Conservation (phyloP, 768 basidiomycete genomes). For the Kwoniella sp. region DNA sequence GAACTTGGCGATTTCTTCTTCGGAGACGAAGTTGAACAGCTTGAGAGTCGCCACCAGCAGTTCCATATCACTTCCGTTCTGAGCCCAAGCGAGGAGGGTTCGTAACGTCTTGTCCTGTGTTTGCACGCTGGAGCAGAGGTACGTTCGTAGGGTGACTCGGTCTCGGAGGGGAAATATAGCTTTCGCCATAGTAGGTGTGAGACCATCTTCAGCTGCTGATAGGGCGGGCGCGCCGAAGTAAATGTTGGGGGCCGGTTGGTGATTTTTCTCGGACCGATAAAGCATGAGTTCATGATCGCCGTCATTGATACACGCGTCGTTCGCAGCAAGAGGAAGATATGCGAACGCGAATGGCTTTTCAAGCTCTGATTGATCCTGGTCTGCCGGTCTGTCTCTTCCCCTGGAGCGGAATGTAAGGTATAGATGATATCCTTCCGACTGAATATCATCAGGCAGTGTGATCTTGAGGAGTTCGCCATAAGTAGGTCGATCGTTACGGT, state of each 20-base stretch:
- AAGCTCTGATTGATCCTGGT: constrained; percentile 56
- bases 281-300: constrained; percentile 82
- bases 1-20: constrained; percentile 93
- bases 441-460: constrained; percentile 62
- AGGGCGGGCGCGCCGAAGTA: constrained; percentile 72
- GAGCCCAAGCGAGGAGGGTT: constrained; percentile 68
- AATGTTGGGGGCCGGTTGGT: constrained; percentile 65
- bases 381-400: constrained; percentile 51
- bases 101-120: constrained; percentile 87
- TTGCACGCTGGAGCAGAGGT: constrained; percentile 86
- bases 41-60: constrained; percentile 71
- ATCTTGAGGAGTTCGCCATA: constrained; percentile 93
- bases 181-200: constrained; percentile 63
- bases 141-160: constrained; percentile 77
- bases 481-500: constrained; percentile 82
- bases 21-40: constrained; percentile 88
- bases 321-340: constrained; percentile 82
- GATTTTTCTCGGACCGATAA: constrained; percentile 76
- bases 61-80: constrained; percentile 62
- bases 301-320: constrained; percentile 81
- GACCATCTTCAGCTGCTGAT: constrained; percentile 56
- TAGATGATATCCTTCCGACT: constrained; percentile 76
- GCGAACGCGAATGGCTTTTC: constrained; percentile 90
- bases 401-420: constrained; percentile 88
- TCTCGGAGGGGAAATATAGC: constrained; percentile 66